phyloP scores from a whole-genome alignment of 208 protist species.

The Leishmania major region DNA sequence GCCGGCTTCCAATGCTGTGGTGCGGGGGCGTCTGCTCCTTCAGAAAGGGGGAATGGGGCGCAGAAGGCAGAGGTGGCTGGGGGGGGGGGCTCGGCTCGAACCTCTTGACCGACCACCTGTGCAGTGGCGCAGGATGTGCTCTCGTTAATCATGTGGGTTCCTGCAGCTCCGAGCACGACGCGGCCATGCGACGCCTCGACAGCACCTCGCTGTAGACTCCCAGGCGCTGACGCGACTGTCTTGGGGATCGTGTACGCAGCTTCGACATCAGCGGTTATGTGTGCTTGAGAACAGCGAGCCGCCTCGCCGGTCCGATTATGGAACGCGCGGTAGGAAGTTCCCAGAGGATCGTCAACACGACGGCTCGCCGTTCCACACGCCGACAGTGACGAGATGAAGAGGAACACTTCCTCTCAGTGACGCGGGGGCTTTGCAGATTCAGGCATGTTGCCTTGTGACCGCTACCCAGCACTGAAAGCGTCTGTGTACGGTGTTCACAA shows the following conservation, averaged over 20 bases:
- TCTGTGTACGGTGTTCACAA: background rate
- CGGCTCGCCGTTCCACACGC: background rate
- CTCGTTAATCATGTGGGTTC: background rate
- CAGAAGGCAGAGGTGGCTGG: background rate
- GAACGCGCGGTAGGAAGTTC: background rate
- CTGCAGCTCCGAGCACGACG: background rate
- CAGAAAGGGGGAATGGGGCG: background rate
- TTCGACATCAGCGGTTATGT: background rate
- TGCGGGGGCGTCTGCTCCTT: background rate
- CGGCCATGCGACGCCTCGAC: background rate
- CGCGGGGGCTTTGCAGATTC: background rate
- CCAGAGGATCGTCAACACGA: background rate
- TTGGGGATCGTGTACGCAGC: background rate
- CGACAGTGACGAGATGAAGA: background rate
- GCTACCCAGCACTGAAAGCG: background rate
- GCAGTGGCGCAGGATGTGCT: background rate
- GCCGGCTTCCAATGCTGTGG: background rate
- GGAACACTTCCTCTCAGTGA: constrained; percentile 7
- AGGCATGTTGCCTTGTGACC: background rate
- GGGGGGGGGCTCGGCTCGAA: background rate
- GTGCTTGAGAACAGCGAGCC: background rate
- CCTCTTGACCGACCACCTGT: background rate
- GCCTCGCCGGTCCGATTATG: background rate
- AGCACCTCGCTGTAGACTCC: background rate
- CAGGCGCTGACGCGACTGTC: background rate